phyloP scores from a whole-genome alignment of 768 basidiomycete genomes.

The Tylopilus vinaceipallidus region DNA sequence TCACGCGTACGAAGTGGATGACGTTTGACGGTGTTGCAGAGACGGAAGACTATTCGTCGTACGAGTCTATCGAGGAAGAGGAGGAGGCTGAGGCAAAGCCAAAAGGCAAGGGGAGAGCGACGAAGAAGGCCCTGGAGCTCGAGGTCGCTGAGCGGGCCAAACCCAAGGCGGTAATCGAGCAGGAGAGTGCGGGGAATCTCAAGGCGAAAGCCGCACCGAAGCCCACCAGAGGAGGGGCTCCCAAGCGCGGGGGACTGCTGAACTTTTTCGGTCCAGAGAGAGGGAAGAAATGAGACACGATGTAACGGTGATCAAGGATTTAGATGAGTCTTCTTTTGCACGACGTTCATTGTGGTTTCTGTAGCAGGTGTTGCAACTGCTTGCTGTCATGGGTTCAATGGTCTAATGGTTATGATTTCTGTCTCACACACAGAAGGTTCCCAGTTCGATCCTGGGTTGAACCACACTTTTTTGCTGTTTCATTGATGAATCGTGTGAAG shows the following conservation, averaged over 20 bases:
- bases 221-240: constrained; percentile 14
- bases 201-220: constrained; percentile 21
- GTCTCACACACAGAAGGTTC: constrained; percentile 51
- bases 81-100: constrained; percentile 29
- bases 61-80: constrained; percentile 72
- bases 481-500: too few species aligned
- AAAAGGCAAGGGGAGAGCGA: constrained; percentile 17
- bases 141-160: constrained; percentile 19
- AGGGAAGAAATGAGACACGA: constrained; percentile 23
- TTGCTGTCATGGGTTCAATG: constrained; percentile 31
- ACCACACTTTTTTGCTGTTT: constrained; percentile 18
- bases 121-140: constrained; percentile 16
- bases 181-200: constrained; percentile 15
- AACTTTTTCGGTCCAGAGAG: constrained; percentile 35
- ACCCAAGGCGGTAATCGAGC: constrained; percentile 6
- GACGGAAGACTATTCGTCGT: constrained; percentile 76
- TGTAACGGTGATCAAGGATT: too few species aligned
- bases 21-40: constrained; percentile 38
- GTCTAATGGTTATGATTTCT: constrained; percentile 51
- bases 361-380: accelerated
- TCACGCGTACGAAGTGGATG: neutral
- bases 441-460: constrained; percentile 48
- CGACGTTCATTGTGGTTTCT: too few species aligned
- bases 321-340: too few species aligned
- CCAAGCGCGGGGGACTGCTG: constrained; percentile 29